These are phyloP conservation scores for Colletotrichum gigasporum DNA, from an alignment of 2,329 filamentous ascomycete genomes.

Conservation along the genomic window DNA sequence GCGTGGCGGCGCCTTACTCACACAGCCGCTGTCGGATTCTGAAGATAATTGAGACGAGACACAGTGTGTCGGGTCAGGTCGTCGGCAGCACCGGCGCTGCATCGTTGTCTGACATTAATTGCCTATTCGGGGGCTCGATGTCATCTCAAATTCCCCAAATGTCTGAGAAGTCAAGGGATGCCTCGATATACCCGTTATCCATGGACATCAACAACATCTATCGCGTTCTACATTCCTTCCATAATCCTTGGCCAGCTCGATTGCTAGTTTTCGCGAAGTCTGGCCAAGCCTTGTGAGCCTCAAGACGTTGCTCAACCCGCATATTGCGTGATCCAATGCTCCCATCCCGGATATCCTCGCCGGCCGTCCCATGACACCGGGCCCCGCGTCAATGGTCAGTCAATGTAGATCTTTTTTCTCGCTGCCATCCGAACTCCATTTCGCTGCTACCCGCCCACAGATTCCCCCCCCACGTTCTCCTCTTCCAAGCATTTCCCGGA, in stretches of 20 bases:
- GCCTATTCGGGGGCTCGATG: background rate
- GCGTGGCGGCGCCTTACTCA: too few relatives aligned
- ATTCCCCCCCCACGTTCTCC: background rate
- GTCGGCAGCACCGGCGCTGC: background rate
- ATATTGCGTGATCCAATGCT: constrained; percentile 17
- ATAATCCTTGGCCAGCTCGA: background rate
- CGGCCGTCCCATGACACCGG: background rate
- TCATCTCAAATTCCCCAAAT: background rate
- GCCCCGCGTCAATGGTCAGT: too few relatives aligned
- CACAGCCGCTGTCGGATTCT: too few relatives aligned
- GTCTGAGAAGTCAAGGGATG: background rate
- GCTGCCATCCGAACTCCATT: constrained; percentile 13
- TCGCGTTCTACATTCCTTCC: background rate
- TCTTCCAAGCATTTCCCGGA: constrained; percentile 4
- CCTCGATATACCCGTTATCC: too few relatives aligned
- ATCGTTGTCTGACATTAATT: background rate
- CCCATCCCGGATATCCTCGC: constrained; percentile 9
- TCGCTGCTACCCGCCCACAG: background rate
- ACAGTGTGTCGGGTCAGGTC: background rate
- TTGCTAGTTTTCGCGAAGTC: background rate
- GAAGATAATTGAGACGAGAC: constrained; percentile 1
- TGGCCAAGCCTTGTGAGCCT: background rate
- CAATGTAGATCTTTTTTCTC: constrained; percentile 12
- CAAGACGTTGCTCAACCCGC: background rate
- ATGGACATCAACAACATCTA: background rate